Evolutionary conservation across 805 yeast species (phyloP), one percentile per base, ranked within the genome.

Genomic region (Teunomyces pallodes): DNA sequence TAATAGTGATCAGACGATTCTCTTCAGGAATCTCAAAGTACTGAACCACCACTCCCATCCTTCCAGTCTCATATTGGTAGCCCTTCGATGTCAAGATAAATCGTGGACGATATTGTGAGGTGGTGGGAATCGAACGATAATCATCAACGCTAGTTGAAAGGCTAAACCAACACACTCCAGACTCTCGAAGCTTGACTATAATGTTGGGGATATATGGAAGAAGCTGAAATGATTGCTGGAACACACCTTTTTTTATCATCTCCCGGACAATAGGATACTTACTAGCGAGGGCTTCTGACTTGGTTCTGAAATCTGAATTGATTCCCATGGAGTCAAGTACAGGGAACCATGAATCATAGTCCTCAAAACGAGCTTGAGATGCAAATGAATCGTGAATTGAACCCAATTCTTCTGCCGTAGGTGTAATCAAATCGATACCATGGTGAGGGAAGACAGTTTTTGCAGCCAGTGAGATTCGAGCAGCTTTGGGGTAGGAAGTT

Each of bases 121-220:
- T 56, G 2, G 70, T 67, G n/a, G 72, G 65, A n/a, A 62, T 46
- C 9, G 67, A 65, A 42, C 56, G 59, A 69, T 53, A 75, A 44
- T 50, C 69, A 17, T 59, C 55, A 9, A 66, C 57, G 9, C 59
- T 54, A 4, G 69, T 64, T n/a, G 77, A 61, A 42, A 79, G 48
- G 39, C 65, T 59, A 24, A 75, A 48, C 13, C 61, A 43, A 5
- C 83, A 54, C 0, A 87, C 77, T 0, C 96, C 96, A 45, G 79
- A 67, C 1, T 71, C 57, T 0, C 96, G 96, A 42, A 83, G 77
- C 61, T 88, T 89, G 6, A 89, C 68, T 17, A 87, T 54, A 7
- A 89, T 64, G 52, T 77, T 79, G 9, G 89, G 90, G 28, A 85
- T 70, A 56, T 74, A 90, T 0, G 96, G 96, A 13, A 89, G 67